Evolutionary conservation across 208 protist species (phyloP), one percentile per base, ranked within the genome.

Genomic region (Leishmania major): DNA sequence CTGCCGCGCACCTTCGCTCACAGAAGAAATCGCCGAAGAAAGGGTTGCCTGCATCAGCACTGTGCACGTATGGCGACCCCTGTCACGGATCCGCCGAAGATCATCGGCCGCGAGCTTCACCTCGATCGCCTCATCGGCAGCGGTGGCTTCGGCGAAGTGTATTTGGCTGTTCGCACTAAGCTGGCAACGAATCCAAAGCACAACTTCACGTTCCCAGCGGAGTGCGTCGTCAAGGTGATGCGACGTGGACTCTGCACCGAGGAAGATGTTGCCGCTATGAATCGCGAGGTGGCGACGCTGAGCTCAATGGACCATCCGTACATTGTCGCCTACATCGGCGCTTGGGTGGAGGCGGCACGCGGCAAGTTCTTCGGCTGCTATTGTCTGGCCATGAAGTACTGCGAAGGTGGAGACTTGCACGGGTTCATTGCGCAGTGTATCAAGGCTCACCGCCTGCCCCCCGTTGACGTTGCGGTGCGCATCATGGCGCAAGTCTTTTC

Each of bases 341-440:
- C 90, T 19, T 97, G 94, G 92, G 80, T 95, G 77, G 94, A 97
- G 83, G 78, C 72, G 35, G 69, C 84, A 37, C 74, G 81, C 1
- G 88, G 87, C 11, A 79, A 90, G 49, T 86, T 92, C 73, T 80
- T 64, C 1, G 89, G 89, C 51, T 89, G 92, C 75, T 89, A 94
- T 69, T 98, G 95, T 79, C 83, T 97, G 10, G 96, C 96, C 8
- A 96, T 97, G 89, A 78, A 84, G 53, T 95, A 95, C 82, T 94
- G 91, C 82, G 88, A 95, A 51, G 94, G 96, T 19, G 95, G 95
- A 10, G 91, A 97, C 84, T 62, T 98, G 59, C 83, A 96, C 43
- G n/a, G 60, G 19, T 76, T 95, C 43, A 95, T 98, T 67, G 57
- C 66, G n/a, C 53, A 85, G 15, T 90, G 85, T 40, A 59, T 75